Percentiles rank a stretch among this genome's conserved stretches.
These are phyloP conservation scores for Boletus sensibilis DNA, from an alignment of 768 basidiomycete genomes.

Conservation along the genomic window DNA sequence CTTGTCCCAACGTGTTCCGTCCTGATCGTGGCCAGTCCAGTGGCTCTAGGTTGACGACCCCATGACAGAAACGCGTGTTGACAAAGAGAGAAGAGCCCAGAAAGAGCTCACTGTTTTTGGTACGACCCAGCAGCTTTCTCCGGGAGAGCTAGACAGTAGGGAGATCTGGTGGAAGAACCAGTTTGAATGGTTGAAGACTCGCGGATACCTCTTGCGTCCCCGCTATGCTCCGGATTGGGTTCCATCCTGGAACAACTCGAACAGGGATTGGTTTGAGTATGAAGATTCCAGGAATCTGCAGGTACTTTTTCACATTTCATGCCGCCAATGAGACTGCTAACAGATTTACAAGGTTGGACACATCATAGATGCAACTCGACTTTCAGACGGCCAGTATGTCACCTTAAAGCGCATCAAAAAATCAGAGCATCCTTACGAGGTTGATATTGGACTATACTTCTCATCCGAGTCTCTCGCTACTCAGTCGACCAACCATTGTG, in stretches of 20 bases:
- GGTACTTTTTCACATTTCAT: no score
- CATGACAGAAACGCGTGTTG: background rate
- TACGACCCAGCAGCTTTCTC: background rate
- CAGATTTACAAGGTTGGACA: background rate
- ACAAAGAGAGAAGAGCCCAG: no score
- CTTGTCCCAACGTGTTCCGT: no score
- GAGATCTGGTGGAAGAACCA: background rate
- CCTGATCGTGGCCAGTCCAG: no score
- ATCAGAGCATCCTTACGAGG: conserved; percentile 21
- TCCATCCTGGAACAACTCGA: no score
- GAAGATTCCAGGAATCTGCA: no score
- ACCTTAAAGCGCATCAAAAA: conserved; percentile 27
- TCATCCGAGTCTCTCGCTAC: background rate
- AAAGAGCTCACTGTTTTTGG: background rate
- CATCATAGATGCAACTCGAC: conserved; percentile 30
- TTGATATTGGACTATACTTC: conserved; percentile 26
- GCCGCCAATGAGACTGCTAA: no score
- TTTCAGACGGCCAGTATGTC: conserved; percentile 27
- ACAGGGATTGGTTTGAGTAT: no score
- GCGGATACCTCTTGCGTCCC: conserved; percentile 2
- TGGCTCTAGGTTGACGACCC: no score
- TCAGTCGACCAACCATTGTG: conserved; percentile 29
- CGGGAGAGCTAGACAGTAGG: background rate
- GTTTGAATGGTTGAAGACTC: background rate
- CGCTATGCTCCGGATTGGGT: background rate